Conservation (phyloP, 768 basidiomycete species). For the Russula lepida region DNA sequence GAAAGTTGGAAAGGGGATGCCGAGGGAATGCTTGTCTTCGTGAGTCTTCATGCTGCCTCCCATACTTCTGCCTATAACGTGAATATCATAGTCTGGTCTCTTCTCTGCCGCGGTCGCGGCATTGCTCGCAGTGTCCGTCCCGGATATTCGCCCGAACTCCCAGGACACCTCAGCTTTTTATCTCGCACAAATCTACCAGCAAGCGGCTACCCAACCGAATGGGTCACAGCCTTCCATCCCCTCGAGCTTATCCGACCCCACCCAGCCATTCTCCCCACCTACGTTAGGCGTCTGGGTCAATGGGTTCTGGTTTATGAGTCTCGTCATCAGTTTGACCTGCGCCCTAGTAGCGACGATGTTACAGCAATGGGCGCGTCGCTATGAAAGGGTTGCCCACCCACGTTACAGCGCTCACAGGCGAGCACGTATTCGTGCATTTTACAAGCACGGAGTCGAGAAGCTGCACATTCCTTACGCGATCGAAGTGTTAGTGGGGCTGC, state of each 20-base stretch:
- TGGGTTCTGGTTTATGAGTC: slow-evolving; percentile 34
- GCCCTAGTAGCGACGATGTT: slow-evolving; percentile 39
- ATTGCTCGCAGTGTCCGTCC: slow-evolving; percentile 8
- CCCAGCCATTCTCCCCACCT: slow-evolving; percentile 20
- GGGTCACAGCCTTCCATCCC: neutral
- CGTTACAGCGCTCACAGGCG: slow-evolving; percentile 27
- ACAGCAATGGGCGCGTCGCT: slow-evolving; percentile 43
- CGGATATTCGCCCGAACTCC: neutral
- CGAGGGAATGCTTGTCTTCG: slow-evolving; percentile 15
- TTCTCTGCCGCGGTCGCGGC: slow-evolving; percentile 18
- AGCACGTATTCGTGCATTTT: slow-evolving; percentile 35
- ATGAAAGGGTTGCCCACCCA: slow-evolving; percentile 26
- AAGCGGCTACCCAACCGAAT: neutral
- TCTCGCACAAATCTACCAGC: slow-evolving; percentile 3
- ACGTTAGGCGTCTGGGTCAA: slow-evolving; percentile 33
- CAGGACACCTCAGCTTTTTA: neutral
- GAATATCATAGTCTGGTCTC: slow-evolving; percentile 8
- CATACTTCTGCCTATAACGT: neutral
- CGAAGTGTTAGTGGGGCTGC: slow-evolving; percentile 37
- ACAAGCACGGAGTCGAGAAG: slow-evolving; percentile 31
- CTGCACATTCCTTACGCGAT: slow-evolving; percentile 37
- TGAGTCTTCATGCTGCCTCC: neutral
- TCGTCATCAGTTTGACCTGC: slow-evolving; percentile 34
- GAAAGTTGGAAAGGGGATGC: slow-evolving; percentile 18
- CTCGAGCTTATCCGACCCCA: neutral